These are phyloP conservation scores for Aspergillus incahuasiensis DNA, from an alignment of 495 filamentous ascomycete species.

Conservation along the genomic window DNA sequence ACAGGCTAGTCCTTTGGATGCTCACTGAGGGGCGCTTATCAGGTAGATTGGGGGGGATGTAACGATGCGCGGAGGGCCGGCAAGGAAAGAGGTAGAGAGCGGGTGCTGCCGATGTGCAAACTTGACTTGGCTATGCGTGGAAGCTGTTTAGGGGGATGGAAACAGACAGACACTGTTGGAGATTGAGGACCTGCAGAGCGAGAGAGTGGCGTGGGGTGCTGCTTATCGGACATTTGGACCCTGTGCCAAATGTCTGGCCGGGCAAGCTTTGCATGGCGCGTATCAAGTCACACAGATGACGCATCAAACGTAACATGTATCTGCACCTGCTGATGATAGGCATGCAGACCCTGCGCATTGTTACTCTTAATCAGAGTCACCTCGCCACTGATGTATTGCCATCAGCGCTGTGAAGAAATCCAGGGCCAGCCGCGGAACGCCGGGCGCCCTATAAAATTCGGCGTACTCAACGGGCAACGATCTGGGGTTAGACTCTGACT, in stretches of 20 bases:
- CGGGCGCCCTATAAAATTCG: background rate
- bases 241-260: background rate
- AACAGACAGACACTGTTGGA: background rate
- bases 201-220: too few relatives aligned
- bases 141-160: background rate
- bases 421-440: background rate
- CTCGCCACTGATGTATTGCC: too few relatives aligned
- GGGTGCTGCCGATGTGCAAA: background rate
- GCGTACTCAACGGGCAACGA: background rate
- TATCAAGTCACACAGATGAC: background rate
- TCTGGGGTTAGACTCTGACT: background rate
- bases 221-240: background rate
- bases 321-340: background rate
- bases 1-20: too few relatives aligned
- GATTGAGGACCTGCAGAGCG: background rate
- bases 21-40: background rate
- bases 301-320: too few relatives aligned
- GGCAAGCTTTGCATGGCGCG: background rate
- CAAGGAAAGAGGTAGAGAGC: background rate
- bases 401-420: background rate
- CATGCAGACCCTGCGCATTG: background rate
- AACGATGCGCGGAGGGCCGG: background rate
- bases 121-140: background rate
- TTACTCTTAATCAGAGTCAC: too few relatives aligned
- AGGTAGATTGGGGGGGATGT: background rate